phyloP scores from a whole-genome alignment of 371 early-diverging fungal genomes.

The Amoeboaphelidium protococcarum region DNA sequence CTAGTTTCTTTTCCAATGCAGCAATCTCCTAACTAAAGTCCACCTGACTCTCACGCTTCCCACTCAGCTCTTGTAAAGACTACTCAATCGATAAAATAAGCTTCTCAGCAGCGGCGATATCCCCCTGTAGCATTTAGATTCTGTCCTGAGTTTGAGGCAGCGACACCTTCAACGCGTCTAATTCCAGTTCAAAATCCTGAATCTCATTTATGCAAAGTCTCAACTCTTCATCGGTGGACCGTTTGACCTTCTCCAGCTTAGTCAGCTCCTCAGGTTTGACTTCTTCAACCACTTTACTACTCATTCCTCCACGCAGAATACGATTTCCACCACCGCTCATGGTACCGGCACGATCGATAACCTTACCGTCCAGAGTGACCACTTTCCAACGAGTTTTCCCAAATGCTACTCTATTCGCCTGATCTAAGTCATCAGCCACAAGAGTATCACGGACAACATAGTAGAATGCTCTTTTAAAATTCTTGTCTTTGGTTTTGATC shows the following conservation, averaged over 20 bases:
- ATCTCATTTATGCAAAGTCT: no score
- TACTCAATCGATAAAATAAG: no score
- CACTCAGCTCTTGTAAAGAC: no score
- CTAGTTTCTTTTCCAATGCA: no score
- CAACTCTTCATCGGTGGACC: constrained; percentile 25
- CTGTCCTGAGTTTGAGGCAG: no score
- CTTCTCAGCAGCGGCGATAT: no score
- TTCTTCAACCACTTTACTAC: constrained; percentile 29
- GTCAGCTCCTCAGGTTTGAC: constrained; percentile 20
- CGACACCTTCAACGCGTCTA: no score
- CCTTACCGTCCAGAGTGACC: constrained; percentile 85
- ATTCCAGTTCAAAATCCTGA: no score
- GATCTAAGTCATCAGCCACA: constrained; percentile 60
- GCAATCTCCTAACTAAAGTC: no score
- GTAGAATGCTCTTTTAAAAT: constrained; percentile 66
- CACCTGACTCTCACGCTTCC: no score
- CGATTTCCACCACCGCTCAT: constrained; percentile 86
- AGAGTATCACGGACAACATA: constrained; percentile 75
- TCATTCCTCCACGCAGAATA: constrained; percentile 31
- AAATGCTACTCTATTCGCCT: constrained; percentile 81
- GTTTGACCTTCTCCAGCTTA: constrained; percentile 5
- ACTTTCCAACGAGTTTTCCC: constrained; percentile 53
- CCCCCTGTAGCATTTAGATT: no score
- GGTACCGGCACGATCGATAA: constrained; percentile 88
- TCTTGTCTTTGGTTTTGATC: constrained; percentile 42